These are phyloP conservation scores for Chrysophaeum taylorii DNA, from an alignment of 352 stramenopile species.

Conservation along the genomic window DNA sequence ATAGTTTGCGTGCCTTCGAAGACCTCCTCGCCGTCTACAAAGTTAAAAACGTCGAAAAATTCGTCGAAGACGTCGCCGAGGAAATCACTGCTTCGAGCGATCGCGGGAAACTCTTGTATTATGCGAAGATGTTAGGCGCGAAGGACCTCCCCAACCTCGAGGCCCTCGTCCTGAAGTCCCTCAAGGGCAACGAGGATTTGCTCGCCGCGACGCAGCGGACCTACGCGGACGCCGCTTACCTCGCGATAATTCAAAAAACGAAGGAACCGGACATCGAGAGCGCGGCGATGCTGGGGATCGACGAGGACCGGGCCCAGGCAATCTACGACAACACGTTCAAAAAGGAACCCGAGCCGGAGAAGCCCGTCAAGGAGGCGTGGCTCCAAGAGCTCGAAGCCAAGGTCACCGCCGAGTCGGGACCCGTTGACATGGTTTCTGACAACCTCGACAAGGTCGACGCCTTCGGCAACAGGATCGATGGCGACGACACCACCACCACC, in stretches of 20 bases:
- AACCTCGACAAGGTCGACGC: too few species aligned
- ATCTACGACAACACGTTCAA: too few species aligned
- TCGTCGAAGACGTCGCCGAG: neutral
- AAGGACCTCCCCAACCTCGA: neutral
- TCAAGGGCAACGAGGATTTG: neutral
- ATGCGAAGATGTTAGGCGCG: neutral
- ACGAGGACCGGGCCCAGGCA: neutral
- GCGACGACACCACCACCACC: neutral
- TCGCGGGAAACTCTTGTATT: neutral
- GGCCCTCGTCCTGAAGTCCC: neutral
- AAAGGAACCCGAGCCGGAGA: neutral
- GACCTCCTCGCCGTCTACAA: neutral
- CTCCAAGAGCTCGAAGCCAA: neutral
- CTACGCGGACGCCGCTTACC: neutral
- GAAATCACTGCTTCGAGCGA: neutral
- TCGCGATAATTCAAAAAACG: neutral
- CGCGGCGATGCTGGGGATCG: neutral
- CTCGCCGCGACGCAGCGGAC: neutral
- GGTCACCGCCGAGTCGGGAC: neutral
- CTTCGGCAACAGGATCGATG: too few species aligned
- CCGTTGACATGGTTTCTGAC: too few species aligned
- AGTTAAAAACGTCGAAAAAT: neutral
- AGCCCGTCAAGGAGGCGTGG: neutral
- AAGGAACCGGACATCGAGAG: neutral
- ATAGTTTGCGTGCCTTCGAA: neutral